Base-by-base conservation (phyloP, 106 monocot species). In the Hemerocallis citrina region DNA sequence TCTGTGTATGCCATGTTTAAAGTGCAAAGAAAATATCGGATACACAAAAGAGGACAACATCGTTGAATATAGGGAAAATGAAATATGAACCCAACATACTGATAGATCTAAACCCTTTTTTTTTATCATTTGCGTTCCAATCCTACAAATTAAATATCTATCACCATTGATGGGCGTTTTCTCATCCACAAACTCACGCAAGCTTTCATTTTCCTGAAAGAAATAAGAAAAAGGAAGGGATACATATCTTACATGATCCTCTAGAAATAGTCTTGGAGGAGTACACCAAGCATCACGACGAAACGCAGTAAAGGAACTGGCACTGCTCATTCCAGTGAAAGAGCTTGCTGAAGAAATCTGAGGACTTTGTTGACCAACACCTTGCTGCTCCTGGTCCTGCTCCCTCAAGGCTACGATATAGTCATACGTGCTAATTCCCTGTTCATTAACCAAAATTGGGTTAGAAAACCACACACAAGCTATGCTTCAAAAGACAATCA, bases 381-480 rank as follows among this genome's bases (percentile, higher is more conserved):
- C 90, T 55, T 76, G 71, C 51, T 82, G 71, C 61, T 78, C 61
- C 21, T 55, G 75, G 62, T 79, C 79, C 16, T 72, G 72, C 58
- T 81, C 90, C 65, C 91, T 84, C 63, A 96, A 62, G 50, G 96
- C 96, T 54, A 96, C 77, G 47, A 96, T 87, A 65, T 91, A 96
- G 47, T 96, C 96, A 49, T 96, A 96, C 14, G 96, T 96, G 71
- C 84, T 96, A 34, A 96, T 82, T 32, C 96, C 96, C 96, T 96
- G 73, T 25, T 62, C 0, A 7, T n/a, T 27, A 35, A 52, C 5
- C 17, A 38, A 37, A 38, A 25, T 8, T 2, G 9, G 41, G 14
- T 51, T 13, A 24, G 34, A 32, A 33, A 24, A 15, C n/a, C 46
- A 38, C 11, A 38, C 5, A 38, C 7, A 5, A 38, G 5, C 5